Evolutionary conservation across 169 alveolate genomes (phyloP).

Genomic region (Eimeria zaria): DNA sequence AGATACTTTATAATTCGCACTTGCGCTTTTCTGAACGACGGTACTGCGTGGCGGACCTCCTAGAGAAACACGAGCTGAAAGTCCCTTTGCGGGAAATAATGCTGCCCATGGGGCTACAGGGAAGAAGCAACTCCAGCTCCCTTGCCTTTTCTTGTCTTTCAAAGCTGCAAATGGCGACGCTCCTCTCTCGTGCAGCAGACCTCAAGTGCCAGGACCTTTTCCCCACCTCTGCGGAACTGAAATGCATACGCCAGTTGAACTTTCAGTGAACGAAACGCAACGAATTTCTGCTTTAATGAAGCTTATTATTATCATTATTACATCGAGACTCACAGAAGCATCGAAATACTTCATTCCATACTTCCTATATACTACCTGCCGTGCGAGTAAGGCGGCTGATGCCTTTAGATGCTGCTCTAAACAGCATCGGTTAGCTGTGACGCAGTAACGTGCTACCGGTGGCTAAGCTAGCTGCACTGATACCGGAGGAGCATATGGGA

Average conservation of each 20-base stretch:
- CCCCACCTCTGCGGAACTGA: conserved; percentile 21
- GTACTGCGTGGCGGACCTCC: conserved; percentile 20
- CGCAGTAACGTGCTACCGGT: neutral
- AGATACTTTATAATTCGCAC: conserved; percentile 35
- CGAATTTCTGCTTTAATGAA: neutral
- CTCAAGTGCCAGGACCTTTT: conserved; percentile 70
- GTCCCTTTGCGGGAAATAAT: conserved; percentile 17
- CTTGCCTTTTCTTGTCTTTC: neutral
- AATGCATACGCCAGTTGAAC: conserved; percentile 10
- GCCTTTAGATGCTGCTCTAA: neutral
- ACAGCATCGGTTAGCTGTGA: neutral
- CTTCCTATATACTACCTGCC: neutral
- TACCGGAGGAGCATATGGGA: too few species aligned
- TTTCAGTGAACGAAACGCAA: neutral
- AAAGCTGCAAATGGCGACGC: conserved; percentile 40
- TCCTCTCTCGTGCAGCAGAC: conserved; percentile 66
- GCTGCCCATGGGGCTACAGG: conserved; percentile 3
- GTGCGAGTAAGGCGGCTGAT: neutral
- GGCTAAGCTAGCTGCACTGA: neutral
- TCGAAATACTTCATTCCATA: neutral
- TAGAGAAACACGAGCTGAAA: neutral
- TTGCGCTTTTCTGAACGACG: conserved; percentile 58
- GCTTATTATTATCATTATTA: neutral
- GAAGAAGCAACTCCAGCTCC: neutral
- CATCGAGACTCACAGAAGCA: neutral